These are phyloP conservation scores for Naumovozyma castellii DNA, from an alignment of 805 yeast species.

Conservation along the genomic window DNA sequence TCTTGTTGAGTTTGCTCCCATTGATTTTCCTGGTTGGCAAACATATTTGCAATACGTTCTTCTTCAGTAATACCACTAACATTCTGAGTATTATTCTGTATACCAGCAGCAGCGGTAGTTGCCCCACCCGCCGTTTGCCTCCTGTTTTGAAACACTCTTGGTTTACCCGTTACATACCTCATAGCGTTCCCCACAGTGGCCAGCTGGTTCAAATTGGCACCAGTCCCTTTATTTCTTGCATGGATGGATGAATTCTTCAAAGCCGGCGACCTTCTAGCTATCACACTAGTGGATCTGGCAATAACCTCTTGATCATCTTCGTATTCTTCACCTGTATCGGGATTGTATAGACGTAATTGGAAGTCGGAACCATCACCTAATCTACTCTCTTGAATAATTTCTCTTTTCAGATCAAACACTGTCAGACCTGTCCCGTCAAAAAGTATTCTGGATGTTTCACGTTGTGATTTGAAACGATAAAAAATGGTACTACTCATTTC, in stretches of 20 bases:
- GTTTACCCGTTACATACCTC: slow-evolving; percentile 66
- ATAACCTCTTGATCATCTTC: slow-evolving; percentile 85
- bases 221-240: slow-evolving; percentile 22
- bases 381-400: slow-evolving; percentile 71
- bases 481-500: slow-evolving; percentile 80
- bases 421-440: slow-evolving; percentile 97
- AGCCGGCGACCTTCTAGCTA: slow-evolving; percentile 75
- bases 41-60: slow-evolving; percentile 82
- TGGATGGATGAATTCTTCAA: slow-evolving; percentile 23
- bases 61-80: slow-evolving; percentile 59
- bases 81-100: neutral
- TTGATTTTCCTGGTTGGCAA: slow-evolving; percentile 83
- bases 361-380: slow-evolving; percentile 79
- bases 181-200: slow-evolving; percentile 50
- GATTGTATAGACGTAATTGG: slow-evolving; percentile 61
- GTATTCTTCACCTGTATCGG: slow-evolving; percentile 65
- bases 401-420: slow-evolving; percentile 88
- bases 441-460: slow-evolving; percentile 62
- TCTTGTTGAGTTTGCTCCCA: slow-evolving; percentile 93
- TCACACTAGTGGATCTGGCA: slow-evolving; percentile 76
- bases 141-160: slow-evolving; percentile 37
- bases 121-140: slow-evolving; percentile 12
- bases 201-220: slow-evolving; percentile 29
- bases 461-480: slow-evolving; percentile 78
- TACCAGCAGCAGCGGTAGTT: slow-evolving; percentile 9